Evolutionary conservation across 78 protist genomes (phyloP), one percentile per base, ranked within the genome.

Genomic region (Mantamonas sphyraenae): DNA sequence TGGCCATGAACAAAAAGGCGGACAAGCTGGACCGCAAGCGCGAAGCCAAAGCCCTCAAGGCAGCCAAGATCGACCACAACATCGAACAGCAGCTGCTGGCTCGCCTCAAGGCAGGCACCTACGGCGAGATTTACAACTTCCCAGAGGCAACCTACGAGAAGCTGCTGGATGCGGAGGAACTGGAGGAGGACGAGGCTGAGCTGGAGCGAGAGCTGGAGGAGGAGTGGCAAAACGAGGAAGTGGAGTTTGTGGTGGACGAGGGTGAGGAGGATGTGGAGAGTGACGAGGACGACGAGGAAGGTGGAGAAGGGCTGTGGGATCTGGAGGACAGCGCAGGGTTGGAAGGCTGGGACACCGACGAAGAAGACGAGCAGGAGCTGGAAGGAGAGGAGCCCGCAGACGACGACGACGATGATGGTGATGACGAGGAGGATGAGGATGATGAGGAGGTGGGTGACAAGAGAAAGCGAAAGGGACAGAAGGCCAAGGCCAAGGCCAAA

Each of bases 81-180:
- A 90, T 95, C 61, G 85, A 89, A 53, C 73, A 76, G 50, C 96
- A 91, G 81, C 78, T 95, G 30, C 69, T 91, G 20, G 84, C 67
- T 12, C 79, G 98, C 28, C 75, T 95, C 40, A 45, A 45, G n/a
- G 64, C 75, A 33, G 93, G 88, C 20, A 69, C 80, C 19, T 89
- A 89, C 68, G 90, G 86, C 12, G 90, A 82, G 63, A 79, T 89
- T n/a, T 89, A 84, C 86, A 84, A 88, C 82, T 80, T 81, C 73
- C 77, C 75, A 30, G 33, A 31, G 79, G 0, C 33, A 20, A 74
- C 69, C 24, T 81, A 71, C 31, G 73, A 68, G 61, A 58, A 57
- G n/a, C 73, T 53, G 24, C 79, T 83, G 39, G 79, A 79, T 34
- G 57, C 66, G 47, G 76, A 75, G 30, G 82, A 64, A 30, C 53